Base-by-base conservation (phyloP, 2,329 filamentous ascomycete species). In the Phialophora chinensis region DNA sequence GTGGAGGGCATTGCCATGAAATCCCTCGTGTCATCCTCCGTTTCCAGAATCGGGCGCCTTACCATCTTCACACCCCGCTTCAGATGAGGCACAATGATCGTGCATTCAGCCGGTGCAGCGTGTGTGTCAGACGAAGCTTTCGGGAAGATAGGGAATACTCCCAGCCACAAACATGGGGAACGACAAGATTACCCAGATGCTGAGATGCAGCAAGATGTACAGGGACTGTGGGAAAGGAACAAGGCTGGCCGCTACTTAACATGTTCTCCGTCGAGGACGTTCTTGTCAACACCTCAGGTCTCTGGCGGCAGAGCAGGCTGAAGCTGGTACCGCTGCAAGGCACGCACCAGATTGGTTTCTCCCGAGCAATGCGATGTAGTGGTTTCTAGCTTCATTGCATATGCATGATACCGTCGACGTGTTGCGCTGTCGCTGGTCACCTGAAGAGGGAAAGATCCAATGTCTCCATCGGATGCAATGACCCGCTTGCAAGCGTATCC, bases 321-420 rank as follows among this genome's bases (percentile, higher is more conserved):
- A n/a, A 44, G 38, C 14, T n/a, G 38, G 17, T 44, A 17, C 17
- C 17, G 2, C 38, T 44, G 14, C 6, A 44, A n/a, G n/a, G 17
- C 17, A 50, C 7, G 17, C 17, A 50, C 7, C 57, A 38, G 57
- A 50, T n/a, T 7, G n/a, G 12, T 31, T 31, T 49, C 12, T 12
- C 49, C 12, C 6, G 49, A 25, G 47, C 12, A 29, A 11, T 11
- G 27, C 27, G 23, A 25, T 60, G 58, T 53, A 53, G 47, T 60
- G 6, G 44, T 60, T 60, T 60, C 58, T 53, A 60, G 14, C 58
- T 60, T n/a, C 11, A 35, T 52, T 53, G 29, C 29, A 53, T 53
- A 17, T 38, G 31, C 47, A 29, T 31, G 59, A 53, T 54, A 29
- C 49, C 14, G 59, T 31, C 31, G 53, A 31, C 20, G 52, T 12